Base-by-base conservation (phyloP, 306 rosid genomes). In the Quercus parvula region DNA sequence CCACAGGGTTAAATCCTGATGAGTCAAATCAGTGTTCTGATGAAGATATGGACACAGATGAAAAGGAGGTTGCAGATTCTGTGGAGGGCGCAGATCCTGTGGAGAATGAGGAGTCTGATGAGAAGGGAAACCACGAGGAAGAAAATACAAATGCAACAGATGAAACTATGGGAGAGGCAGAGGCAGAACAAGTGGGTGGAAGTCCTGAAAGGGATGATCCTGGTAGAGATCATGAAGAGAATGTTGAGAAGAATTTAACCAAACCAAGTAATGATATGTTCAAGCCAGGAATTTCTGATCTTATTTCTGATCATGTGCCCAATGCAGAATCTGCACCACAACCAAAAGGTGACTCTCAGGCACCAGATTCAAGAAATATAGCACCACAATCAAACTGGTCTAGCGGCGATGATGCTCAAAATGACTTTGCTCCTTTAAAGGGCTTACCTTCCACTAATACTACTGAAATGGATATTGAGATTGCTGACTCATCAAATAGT, bases 131-230 rank as follows among this genome's bases (percentile, higher is more conserved):
- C 24, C 57, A 78, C 5, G 93, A 82, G 71, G 89, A 85, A 58
- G 90, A 91, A 14, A 86, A 76, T 61, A 75, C 85, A 35, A 5
- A 44, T 84, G 87, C 86, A 33, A 76, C 77, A 4, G 98, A 95
- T 74, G 96, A 92, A 86, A 81, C 69, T 81, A 89, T 86, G 94
- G 92, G 75, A 62, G 97, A 94, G 75, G 90, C 86, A 51, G 80
- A 75, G 75, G 61, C 87, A 11, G 90, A 90, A 54, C 76, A 84
- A 67, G 74, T 58, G 70, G 93, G 78, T 85, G 84, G 33, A 75
- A 83, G 77, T 73, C 73, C 89, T 7, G 96, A 87, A 63, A 77
- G 62, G 81, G 99, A 90, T 54, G 87, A 79, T 80, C 76, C 30
- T 7, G 82, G 58, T 58, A 74, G 74, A 77, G 91, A 85, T 22